A percentile compares a stretch with the other conserved stretches of the same genome.
Evolutionary conservation across 129 eudicot genomes (phyloP).

Genomic region (Ambrosia artemisiifolia): DNA sequence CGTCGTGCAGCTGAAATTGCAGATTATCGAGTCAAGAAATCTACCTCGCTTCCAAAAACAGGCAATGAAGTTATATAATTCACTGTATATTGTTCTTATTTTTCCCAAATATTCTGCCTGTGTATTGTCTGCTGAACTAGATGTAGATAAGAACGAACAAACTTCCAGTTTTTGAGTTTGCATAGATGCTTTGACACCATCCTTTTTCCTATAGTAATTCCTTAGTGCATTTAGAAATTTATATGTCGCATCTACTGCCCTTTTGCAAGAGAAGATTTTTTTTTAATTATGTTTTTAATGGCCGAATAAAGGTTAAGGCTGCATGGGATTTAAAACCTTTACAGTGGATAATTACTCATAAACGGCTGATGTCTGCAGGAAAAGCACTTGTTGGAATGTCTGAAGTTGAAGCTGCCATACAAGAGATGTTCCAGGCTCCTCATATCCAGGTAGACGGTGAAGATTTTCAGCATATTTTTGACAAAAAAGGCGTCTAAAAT

Average conservation of each 20-base stretch:
- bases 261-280: background rate
- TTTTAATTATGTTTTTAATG: no score
- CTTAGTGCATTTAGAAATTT: background rate
- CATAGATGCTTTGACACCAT: background rate
- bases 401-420: conserved; percentile 93
- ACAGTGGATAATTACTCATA: background rate
- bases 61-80: conserved; percentile 34
- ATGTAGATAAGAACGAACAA: conserved; percentile 4
- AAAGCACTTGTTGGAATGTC: conserved; percentile 75
- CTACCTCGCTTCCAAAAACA: conserved; percentile 26
- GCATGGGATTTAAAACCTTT: background rate
- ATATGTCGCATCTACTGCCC: conserved; percentile 4
- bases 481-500: background rate
- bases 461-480: background rate
- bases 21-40: conserved; percentile 73
- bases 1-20: conserved; percentile 94
- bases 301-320: no score
- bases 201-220: background rate
- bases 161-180: background rate
- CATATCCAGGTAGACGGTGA: conserved; percentile 73
- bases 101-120: no score
- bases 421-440: conserved; percentile 99
- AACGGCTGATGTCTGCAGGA: conserved; percentile 39
- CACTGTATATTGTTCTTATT: background rate
- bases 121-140: background rate